Evolutionary conservation across 2,329 filamentous ascomycete species (phyloP), one percentile per base, ranked within the genome.

Genomic region (Ascochyta viciae-villosae): DNA sequence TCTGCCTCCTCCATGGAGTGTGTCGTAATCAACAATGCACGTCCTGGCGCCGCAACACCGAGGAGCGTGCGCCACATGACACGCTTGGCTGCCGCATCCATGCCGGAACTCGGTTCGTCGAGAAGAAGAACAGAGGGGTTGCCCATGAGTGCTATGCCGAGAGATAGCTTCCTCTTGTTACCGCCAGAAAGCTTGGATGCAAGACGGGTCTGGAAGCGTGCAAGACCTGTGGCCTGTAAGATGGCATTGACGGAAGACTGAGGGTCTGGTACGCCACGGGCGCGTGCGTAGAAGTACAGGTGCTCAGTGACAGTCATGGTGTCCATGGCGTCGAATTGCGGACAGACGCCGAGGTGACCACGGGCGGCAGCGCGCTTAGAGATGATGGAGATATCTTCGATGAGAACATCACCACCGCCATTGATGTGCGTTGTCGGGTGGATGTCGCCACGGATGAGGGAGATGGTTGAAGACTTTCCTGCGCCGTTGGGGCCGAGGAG

Each of bases 1-100:
- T 96, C 92, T 0, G 93, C 94, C 77, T 97, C 94, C 74, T 97
- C 93, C 92, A 97, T 96, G 44, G 87, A 91, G 74, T 98, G 94
- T 0, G 94, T 97, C 0, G 94, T 97, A 16, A 98, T 83, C 1
- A 98, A 81, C 15, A 97, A 85, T 0, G 89, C 90, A n/a, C 93
- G 85, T 0, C 92, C 92, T 0, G 87, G 71, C 8, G 69, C 84
- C 0, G 89, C 87, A 3, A 93, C 87, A 1, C 87, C 83, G 3
- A 86, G 85, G 0, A 97, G 81, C 0, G 92, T 96, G 53, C 86
- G 86, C 94, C 94, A 97, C 90, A 98, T 96, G 62, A 96, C 85
- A 38, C 94, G 85, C 75, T 97, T 97, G 0, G 91, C 89, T 0
- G 91, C 92, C 0, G 93, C 92, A 66, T 98, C 94, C 79, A 97